These are phyloP conservation scores for Beauveria brongniartii DNA, from an alignment of 2,329 filamentous ascomycete species.

Conservation along the genomic window DNA sequence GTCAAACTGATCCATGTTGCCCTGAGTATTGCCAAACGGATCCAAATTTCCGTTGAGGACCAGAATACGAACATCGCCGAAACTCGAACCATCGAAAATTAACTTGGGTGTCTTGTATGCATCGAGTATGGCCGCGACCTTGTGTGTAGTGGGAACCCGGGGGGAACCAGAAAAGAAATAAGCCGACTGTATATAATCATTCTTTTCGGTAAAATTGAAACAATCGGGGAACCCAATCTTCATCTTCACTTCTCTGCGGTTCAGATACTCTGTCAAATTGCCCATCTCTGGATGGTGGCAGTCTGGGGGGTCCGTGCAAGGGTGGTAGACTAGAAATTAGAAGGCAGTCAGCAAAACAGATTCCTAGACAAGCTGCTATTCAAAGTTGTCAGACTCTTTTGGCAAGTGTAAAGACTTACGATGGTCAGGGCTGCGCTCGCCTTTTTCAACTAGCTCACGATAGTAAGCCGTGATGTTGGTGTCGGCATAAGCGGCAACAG, in stretches of 20 bases:
- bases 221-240: constrained; percentile 48
- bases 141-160: constrained; percentile 9
- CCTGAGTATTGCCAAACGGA: constrained; percentile 17
- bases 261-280: constrained; percentile 19
- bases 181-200: constrained; percentile 71
- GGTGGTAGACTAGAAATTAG: constrained; percentile 5
- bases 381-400: constrained; percentile 23
- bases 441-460: constrained; percentile 28
- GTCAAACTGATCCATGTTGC: constrained; percentile 28
- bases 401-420: constrained; percentile 26
- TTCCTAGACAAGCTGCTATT: too few species aligned
- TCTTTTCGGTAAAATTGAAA: constrained; percentile 75
- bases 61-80: constrained; percentile 16
- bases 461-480: constrained; percentile 23
- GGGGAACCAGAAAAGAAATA: constrained; percentile 5
- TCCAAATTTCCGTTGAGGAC: constrained; percentile 20
- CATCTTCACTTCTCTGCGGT: constrained; percentile 14
- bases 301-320: constrained; percentile 7
- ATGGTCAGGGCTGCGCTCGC: constrained; percentile 35
- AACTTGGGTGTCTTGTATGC: constrained; percentile 9
- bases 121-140: constrained; percentile 14
- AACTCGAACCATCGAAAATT: background rate
- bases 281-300: constrained; percentile 14
- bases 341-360: background rate
- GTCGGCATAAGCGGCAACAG: background rate